These are phyloP conservation scores for Russula earlei DNA, from an alignment of 768 basidiomycete species.

Conservation along the genomic window DNA sequence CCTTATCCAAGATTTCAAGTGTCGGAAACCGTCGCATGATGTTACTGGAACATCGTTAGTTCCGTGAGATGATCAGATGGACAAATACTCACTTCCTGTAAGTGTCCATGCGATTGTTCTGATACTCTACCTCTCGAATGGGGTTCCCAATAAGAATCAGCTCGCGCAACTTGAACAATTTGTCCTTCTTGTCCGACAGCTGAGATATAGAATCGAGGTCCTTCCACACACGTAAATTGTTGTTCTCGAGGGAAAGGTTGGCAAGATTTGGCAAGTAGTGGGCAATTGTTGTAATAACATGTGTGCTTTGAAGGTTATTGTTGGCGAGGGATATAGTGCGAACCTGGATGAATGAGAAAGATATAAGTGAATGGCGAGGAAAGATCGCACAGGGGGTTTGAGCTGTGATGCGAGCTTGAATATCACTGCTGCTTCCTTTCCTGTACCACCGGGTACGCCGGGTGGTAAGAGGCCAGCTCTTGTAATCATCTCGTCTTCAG, in stretches of 20 bases:
- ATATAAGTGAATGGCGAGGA: not conserved
- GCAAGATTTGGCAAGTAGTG: conserved; percentile 72
- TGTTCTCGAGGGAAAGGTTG: conserved; percentile 75
- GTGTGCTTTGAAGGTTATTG: conserved; percentile 55
- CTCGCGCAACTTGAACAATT: conserved; percentile 57
- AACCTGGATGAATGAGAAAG: conserved; percentile 33
- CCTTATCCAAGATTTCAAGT: conserved; percentile 75
- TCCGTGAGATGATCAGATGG: not conserved
- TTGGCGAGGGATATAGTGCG: conserved; percentile 81
- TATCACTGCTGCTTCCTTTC: conserved; percentile 68
- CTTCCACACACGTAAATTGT: conserved; percentile 56
- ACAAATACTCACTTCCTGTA: conserved; percentile 53
- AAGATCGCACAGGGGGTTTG: conserved; percentile 52
- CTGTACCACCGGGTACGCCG: conserved; percentile 51
- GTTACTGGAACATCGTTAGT: conserved; percentile 41
- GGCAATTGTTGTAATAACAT: conserved; percentile 49
- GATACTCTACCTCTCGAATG: conserved; percentile 49
- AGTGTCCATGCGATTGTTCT: conserved; percentile 45
- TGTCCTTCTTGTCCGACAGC: conserved; percentile 50
- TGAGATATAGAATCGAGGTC: conserved; percentile 62
- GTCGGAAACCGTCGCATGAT: conserved; percentile 73
- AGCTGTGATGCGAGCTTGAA: conserved; percentile 81
- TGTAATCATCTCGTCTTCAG: conserved; percentile 66
- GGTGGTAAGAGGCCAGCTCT: conserved; percentile 64
- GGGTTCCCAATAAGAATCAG: conserved; percentile 71